Percentiles rank a stretch among this genome's conserved stretches.
Conservation (phyloP, 2,329 filamentous ascomycete species). For the Atkinsonella texensis region DNA sequence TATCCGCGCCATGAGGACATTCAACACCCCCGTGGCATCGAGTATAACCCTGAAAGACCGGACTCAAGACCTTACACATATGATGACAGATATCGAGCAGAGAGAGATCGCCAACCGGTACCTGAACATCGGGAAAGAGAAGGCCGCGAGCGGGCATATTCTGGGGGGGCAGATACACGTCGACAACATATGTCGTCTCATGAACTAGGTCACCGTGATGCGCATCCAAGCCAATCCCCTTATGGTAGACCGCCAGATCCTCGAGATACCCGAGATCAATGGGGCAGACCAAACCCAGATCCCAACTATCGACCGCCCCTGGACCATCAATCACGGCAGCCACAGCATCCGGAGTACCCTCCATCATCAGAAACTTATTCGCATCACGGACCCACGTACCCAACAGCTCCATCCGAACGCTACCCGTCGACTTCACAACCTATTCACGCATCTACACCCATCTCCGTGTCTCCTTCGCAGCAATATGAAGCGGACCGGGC, state of each 20-base stretch:
- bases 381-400: constrained; percentile 19
- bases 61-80: constrained; percentile 31
- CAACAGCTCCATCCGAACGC: constrained; percentile 19
- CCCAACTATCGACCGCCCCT: constrained; percentile 23
- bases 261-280: constrained; percentile 23
- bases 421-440: constrained; percentile 25
- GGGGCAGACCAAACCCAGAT: constrained; percentile 16
- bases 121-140: constrained; percentile 31
- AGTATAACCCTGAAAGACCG: constrained; percentile 42
- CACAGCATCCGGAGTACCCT: constrained; percentile 35
- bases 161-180: constrained; percentile 31
- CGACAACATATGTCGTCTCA: constrained; percentile 26
- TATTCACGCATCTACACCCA: constrained; percentile 17
- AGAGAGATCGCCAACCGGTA: constrained; percentile 34
- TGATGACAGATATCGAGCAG: constrained; percentile 41
- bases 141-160: constrained; percentile 35
- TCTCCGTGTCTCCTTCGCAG: constrained; percentile 17
- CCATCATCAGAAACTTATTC: constrained; percentile 27
- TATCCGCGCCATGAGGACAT: constrained; percentile 40
- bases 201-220: constrained; percentile 29
- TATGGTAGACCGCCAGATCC: constrained; percentile 31
- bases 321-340: constrained; percentile 24
- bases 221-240: constrained; percentile 31
- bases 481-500: constrained; percentile 42
- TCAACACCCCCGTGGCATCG: constrained; percentile 23